These are phyloP conservation scores for Schizosaccharomyces cryophilus DNA, from an alignment of 805 yeast species.

Conservation along the genomic window DNA sequence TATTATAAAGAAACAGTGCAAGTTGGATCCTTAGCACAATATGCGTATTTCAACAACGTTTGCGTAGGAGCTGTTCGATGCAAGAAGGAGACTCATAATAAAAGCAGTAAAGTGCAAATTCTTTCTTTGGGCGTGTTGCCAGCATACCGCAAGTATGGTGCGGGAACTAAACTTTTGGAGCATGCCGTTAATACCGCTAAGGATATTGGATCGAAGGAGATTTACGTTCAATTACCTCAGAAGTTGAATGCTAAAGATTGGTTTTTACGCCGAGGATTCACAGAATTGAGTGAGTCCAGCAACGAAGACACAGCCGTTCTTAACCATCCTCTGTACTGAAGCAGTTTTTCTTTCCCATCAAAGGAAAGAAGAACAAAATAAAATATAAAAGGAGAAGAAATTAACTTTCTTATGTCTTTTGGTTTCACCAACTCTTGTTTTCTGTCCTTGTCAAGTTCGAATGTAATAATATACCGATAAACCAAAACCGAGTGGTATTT, in stretches of 20 bases:
- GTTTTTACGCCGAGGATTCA: not conserved
- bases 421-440: too few relatives aligned
- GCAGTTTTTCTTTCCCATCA: too few relatives aligned
- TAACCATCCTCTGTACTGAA: not conserved
- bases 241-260: not conserved
- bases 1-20: not conserved
- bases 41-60: not conserved
- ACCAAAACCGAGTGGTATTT: too few relatives aligned
- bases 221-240: not conserved
- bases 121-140: not conserved
- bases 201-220: not conserved
- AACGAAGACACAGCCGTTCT: not conserved
- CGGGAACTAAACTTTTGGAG: not conserved
- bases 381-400: too few relatives aligned
- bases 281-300: not conserved
- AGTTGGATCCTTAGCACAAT: not conserved
- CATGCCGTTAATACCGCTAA: not conserved
- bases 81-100: not conserved
- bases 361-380: too few relatives aligned
- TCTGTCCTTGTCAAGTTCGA: too few relatives aligned
- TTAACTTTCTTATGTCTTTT: too few relatives aligned
- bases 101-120: not conserved
- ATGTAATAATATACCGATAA: too few relatives aligned
- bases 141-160: not conserved
- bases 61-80: constrained; percentile 1